These are phyloP conservation scores for Pluteus cervinus DNA, from an alignment of 768 basidiomycete genomes.

Conservation along the genomic window DNA sequence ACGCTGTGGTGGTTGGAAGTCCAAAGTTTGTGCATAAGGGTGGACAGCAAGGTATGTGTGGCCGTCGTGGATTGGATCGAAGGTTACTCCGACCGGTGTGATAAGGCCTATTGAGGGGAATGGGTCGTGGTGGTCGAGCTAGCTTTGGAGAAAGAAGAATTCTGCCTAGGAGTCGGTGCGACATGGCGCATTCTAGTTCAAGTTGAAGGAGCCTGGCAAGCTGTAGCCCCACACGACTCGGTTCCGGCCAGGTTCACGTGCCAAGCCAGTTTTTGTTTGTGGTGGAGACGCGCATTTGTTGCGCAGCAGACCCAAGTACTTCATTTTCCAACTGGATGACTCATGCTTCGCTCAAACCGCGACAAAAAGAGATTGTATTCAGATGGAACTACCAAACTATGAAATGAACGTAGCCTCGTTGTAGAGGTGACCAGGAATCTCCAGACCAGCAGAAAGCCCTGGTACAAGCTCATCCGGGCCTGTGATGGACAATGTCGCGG, in stretches of 20 bases:
- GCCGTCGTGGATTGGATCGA: no score
- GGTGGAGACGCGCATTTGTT: no score
- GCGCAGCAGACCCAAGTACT: no score
- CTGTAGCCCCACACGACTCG: no score
- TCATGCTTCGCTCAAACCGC: slow-evolving; percentile 8
- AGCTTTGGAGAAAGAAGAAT: slow-evolving; percentile 11
- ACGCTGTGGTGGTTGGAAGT: no score
- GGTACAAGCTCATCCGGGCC: slow-evolving; percentile 34
- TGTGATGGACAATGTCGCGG: slow-evolving; percentile 33
- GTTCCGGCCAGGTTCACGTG: no score
- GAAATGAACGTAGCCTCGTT: slow-evolving; percentile 92
- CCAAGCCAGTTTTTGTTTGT: no score
- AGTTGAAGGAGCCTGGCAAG: no score
- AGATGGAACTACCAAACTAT: no score
- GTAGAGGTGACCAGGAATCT: slow-evolving; percentile 70
- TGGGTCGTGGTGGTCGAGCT: slow-evolving; percentile 10
- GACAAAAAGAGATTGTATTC: background rate
- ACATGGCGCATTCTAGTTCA: slow-evolving; percentile 47
- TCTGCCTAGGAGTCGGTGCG: slow-evolving; percentile 35
- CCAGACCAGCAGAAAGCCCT: slow-evolving; percentile 33
- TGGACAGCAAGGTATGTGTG: no score
- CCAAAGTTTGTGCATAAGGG: no score
- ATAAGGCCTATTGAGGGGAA: slow-evolving; percentile 1
- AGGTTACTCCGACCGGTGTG: background rate
- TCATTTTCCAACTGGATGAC: background rate